phyloP scores from a whole-genome alignment of 2,329 filamentous ascomycete species.

The Endoconidiophora laricicola region DNA sequence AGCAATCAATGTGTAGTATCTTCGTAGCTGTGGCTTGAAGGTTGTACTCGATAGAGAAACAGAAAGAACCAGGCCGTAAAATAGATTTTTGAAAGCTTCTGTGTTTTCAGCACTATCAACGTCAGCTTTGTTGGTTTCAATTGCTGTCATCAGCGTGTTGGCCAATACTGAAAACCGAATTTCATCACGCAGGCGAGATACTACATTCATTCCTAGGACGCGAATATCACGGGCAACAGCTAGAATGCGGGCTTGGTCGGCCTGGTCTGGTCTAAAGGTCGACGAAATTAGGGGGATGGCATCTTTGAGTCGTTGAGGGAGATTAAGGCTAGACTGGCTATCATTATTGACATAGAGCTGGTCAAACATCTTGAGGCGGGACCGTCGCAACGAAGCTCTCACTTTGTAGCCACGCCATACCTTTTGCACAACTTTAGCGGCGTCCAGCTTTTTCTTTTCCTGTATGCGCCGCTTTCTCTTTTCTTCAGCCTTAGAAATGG shows the following conservation, averaged over 20 bases:
- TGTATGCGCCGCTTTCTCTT: slow-evolving; percentile 66
- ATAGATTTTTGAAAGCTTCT: background rate
- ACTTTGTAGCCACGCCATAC: slow-evolving; percentile 63
- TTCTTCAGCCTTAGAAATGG: slow-evolving; percentile 72
- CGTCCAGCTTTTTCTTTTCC: slow-evolving; percentile 61
- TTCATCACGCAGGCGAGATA: too few relatives aligned
- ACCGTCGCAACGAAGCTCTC: slow-evolving; percentile 39
- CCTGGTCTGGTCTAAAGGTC: background rate
- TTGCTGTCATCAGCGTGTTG: too few relatives aligned
- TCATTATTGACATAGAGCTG: slow-evolving; percentile 28
- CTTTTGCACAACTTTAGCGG: slow-evolving; percentile 57
- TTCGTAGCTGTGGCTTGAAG: background rate
- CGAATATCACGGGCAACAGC: slow-evolving; percentile 1
- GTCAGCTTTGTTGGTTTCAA: too few relatives aligned
- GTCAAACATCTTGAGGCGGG: slow-evolving; percentile 48
- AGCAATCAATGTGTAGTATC: background rate
- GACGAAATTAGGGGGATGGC: background rate
- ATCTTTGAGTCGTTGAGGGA: background rate
- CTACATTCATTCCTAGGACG: background rate
- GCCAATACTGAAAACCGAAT: too few relatives aligned
- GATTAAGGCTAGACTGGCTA: background rate
- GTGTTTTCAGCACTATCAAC: too few relatives aligned
- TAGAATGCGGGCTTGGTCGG: background rate
- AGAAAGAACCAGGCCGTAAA: background rate
- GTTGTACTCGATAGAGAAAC: background rate